phyloP scores from a whole-genome alignment of 257 asterid genomes.

The Cinchona pubescens region DNA sequence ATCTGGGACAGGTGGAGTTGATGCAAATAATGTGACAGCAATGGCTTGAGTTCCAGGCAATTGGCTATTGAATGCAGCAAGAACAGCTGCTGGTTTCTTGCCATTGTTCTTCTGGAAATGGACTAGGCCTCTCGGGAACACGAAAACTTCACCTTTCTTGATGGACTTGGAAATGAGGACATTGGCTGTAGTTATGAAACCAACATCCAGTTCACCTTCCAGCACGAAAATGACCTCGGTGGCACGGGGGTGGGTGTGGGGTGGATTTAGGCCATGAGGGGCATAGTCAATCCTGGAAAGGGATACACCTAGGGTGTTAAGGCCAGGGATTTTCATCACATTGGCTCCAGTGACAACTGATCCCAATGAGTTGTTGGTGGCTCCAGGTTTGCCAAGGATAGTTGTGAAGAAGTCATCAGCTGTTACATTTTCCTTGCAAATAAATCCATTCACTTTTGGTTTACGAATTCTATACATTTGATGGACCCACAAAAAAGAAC shows the following conservation, averaged over 20 bases:
- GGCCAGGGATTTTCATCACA: slow-evolving; percentile 66
- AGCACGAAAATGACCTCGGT: slow-evolving; percentile 72
- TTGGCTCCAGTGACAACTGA: slow-evolving; percentile 62
- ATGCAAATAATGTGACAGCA: slow-evolving; percentile 58
- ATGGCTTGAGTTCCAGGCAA: slow-evolving; percentile 71
- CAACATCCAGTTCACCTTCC: slow-evolving; percentile 71
- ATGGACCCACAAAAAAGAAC: background rate
- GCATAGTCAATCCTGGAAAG: slow-evolving; percentile 78
- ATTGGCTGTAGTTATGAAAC: slow-evolving; percentile 77
- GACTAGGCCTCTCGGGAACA: slow-evolving; percentile 68
- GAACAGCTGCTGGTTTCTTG: slow-evolving; percentile 49
- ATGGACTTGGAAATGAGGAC: slow-evolving; percentile 52
- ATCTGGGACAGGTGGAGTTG: slow-evolving; percentile 66
- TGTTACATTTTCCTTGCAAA: slow-evolving; percentile 54
- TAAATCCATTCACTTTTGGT: slow-evolving; percentile 53
- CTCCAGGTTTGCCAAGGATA: slow-evolving; percentile 42
- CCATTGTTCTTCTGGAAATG: slow-evolving; percentile 85
- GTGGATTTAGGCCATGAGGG: slow-evolving; percentile 76
- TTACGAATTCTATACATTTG: slow-evolving; percentile 10
- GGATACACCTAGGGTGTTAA: slow-evolving; percentile 84
- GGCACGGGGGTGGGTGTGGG: slow-evolving; percentile 92
- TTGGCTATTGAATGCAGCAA: slow-evolving; percentile 74
- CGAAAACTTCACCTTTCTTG: slow-evolving; percentile 59
- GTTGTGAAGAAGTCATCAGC: slow-evolving; percentile 61
- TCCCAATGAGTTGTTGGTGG: slow-evolving; percentile 68